Evolutionary conservation across 2,329 filamentous ascomycete species (phyloP).

Genomic region (Neonectria punicea): DNA sequence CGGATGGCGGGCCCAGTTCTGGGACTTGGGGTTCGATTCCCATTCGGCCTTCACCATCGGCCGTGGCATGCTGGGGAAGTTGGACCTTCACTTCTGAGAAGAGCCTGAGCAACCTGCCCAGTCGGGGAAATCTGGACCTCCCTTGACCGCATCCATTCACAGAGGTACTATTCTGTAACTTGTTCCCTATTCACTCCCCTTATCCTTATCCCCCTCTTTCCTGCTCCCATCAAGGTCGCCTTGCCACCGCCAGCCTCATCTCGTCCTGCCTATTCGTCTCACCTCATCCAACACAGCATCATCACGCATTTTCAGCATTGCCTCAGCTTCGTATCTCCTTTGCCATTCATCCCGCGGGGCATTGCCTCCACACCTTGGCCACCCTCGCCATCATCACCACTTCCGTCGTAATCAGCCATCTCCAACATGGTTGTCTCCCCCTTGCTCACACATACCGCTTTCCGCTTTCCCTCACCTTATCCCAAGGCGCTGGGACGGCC

Average conservation of each 20-base stretch:
- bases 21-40: conserved; percentile 24
- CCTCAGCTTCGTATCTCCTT: not conserved
- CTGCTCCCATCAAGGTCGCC: not conserved
- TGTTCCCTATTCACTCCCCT: not conserved
- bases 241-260: conserved; percentile 6
- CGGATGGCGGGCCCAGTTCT: conserved; percentile 15
- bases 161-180: not conserved
- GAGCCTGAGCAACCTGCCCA: conserved; percentile 5
- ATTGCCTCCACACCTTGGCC: not conserved
- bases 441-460: conserved; percentile 12
- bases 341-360: not conserved
- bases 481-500: conserved; percentile 26
- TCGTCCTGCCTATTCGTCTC: not conserved
- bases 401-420: conserved; percentile 7
- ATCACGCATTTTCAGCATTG: conserved; percentile 10
- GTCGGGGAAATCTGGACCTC: conserved; percentile 11
- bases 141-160: too few species aligned
- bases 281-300: conserved; percentile 11
- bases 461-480: conserved; percentile 26
- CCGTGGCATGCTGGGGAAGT: conserved; percentile 22
- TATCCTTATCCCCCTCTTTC: conserved; percentile 1
- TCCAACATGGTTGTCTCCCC: conserved; percentile 12
- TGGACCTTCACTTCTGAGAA: not conserved
- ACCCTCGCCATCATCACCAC: conserved; percentile 6
- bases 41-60: conserved; percentile 9